phyloP scores from a whole-genome alignment of 345 rosid genomes.

The Leavenworthia alabamica region DNA sequence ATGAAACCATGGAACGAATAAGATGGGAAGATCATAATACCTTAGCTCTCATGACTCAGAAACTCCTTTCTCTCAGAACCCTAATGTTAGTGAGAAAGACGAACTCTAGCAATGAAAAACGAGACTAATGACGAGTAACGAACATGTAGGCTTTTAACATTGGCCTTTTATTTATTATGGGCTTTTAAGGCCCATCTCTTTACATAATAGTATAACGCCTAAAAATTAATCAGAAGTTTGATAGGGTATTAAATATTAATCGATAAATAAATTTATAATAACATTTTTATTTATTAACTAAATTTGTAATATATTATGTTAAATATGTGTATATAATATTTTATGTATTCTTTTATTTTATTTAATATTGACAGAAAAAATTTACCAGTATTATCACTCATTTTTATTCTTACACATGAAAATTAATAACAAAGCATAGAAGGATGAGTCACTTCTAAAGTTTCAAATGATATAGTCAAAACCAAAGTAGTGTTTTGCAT shows the following conservation, averaged over 20 bases:
- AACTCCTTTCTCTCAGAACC: slow-evolving; percentile 3
- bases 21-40: background rate
- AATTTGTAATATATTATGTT: too few relatives aligned
- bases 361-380: too few relatives aligned
- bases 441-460: background rate
- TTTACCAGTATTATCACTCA: too few relatives aligned
- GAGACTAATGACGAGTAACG: background rate
- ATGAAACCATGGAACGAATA: background rate
- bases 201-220: too few relatives aligned
- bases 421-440: background rate
- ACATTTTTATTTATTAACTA: too few relatives aligned
- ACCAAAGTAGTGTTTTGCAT: background rate
- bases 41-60: slow-evolving; percentile 18
- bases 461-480: background rate
- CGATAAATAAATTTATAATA: too few relatives aligned
- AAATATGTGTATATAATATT: too few relatives aligned
- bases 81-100: background rate
- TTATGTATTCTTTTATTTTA: too few relatives aligned
- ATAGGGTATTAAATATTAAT: too few relatives aligned
- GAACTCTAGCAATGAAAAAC: slow-evolving; percentile 3
- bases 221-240: too few relatives aligned
- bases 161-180: background rate
- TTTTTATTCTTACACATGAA: background rate
- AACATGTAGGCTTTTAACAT: background rate
- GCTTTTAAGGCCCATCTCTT: slow-evolving; percentile 5